Percentiles rank a stretch among this genome's conserved stretches.
phyloP scores from a whole-genome alignment of 495 filamentous ascomycete species.

The Penicillium canariense region DNA sequence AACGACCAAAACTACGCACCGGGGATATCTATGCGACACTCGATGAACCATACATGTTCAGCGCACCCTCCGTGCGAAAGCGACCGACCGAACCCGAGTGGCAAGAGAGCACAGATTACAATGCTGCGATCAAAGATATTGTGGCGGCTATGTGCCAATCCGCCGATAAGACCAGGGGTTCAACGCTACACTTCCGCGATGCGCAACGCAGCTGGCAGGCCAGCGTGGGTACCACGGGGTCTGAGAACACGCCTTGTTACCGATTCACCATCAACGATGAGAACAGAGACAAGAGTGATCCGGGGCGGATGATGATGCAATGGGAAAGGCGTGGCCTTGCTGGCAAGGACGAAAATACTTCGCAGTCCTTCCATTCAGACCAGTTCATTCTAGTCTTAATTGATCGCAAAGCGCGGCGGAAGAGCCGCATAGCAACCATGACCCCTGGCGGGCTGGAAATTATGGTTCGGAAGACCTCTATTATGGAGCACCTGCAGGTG shows the following conservation, averaged over 20 bases:
- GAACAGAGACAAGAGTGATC: not conserved
- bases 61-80: not conserved
- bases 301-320: constrained; percentile 22
- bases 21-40: constrained; percentile 36
- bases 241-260: constrained; percentile 16
- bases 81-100: constrained; percentile 12
- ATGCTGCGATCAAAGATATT: constrained; percentile 13
- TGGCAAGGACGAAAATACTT: not conserved
- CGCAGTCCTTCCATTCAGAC: constrained; percentile 4
- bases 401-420: constrained; percentile 22
- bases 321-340: constrained; percentile 21
- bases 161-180: not conserved
- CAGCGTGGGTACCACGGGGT: constrained; percentile 4
- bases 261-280: constrained; percentile 20
- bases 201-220: constrained; percentile 21
- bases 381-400: constrained; percentile 26
- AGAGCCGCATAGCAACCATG: constrained; percentile 30
- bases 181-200: constrained; percentile 21
- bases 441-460: constrained; percentile 22
- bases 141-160: constrained; percentile 22
- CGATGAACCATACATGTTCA: constrained; percentile 27
- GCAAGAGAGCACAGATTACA: not conserved
- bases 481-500: constrained; percentile 19
- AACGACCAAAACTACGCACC: constrained; percentile 25
- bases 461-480: constrained; percentile 22